phyloP scores from a whole-genome alignment of 352 stramenopile genomes.

The Plasmopara muralis region DNA sequence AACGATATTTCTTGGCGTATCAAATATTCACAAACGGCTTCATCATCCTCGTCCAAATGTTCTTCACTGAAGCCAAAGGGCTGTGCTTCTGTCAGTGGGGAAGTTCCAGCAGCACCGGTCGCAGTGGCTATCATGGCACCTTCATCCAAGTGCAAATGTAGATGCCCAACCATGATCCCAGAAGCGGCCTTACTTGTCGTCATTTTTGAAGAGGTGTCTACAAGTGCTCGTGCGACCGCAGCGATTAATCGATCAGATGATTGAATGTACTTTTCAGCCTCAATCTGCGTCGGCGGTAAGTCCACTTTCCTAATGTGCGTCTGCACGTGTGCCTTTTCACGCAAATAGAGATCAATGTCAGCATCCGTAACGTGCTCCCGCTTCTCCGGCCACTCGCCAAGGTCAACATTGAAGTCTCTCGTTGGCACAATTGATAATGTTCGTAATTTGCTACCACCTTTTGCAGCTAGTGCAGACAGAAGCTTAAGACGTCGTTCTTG shows the following conservation, averaged over 20 bases:
- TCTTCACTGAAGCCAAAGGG: neutral
- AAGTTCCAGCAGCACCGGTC: neutral
- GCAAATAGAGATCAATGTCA: slow-evolving; percentile 70
- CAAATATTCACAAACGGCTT: slow-evolving; percentile 39
- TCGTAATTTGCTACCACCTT: no score
- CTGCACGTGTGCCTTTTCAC: slow-evolving; percentile 41
- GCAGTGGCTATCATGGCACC: neutral
- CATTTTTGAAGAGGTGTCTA: slow-evolving; percentile 4
- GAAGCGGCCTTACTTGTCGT: neutral
- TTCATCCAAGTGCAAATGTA: slow-evolving; percentile 21
- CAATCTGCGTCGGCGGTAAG: slow-evolving; percentile 2
- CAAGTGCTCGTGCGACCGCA: slow-evolving; percentile 26
- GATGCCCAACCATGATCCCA: slow-evolving; percentile 18
- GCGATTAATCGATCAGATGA: slow-evolving; percentile 28
- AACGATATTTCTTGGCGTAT: slow-evolving; percentile 57
- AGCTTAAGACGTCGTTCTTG: slow-evolving; percentile 48
- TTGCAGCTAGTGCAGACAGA: slow-evolving; percentile 25
- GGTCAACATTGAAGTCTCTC: slow-evolving; percentile 39
- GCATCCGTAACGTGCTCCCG: slow-evolving; percentile 70
- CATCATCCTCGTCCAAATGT: slow-evolving; percentile 44
- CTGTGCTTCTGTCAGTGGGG: neutral
- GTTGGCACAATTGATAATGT: neutral
- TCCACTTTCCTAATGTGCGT: slow-evolving; percentile 1
- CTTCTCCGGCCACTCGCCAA: slow-evolving; percentile 86
- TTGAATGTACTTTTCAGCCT: slow-evolving; percentile 16